Percentiles rank a stretch among this genome's conserved stretches.
Evolutionary conservation across 139 green algal species (phyloP).

Genomic region (Marvania coccoides): DNA sequence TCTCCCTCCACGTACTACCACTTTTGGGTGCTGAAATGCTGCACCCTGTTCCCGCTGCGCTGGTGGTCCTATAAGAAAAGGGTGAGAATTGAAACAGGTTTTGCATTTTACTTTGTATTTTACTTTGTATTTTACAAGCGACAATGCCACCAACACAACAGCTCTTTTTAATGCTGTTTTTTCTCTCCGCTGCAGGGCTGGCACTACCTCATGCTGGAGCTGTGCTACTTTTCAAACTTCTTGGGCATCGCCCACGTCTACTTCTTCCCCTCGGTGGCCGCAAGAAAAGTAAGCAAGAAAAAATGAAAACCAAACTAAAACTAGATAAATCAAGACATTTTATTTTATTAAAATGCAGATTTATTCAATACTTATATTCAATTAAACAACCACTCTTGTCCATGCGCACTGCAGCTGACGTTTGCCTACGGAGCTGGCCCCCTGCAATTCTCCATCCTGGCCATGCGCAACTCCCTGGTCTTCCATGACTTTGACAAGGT

Average conservation of each 20-base stretch:
- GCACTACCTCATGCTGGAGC: constrained; percentile 50
- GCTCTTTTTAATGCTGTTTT: too few relatives aligned
- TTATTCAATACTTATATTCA: background rate
- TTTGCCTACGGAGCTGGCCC: constrained; percentile 65
- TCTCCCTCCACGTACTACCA: constrained; percentile 59
- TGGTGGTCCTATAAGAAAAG: constrained; percentile 45
- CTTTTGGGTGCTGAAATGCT: constrained; percentile 50
- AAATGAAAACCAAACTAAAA: too few relatives aligned
- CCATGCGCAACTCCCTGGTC: constrained; percentile 71
- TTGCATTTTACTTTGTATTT: too few relatives aligned
- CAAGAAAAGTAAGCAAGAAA: constrained; percentile 55
- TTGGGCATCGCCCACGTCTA: constrained; percentile 61
- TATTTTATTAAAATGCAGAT: background rate
- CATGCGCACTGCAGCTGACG: constrained; percentile 35
- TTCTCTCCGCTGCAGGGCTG: too few relatives aligned
- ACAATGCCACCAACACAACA: too few relatives aligned
- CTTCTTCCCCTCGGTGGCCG: constrained; percentile 32
- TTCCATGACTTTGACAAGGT: constrained; percentile 76
- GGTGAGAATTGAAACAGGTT: too few relatives aligned
- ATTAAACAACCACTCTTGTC: background rate
- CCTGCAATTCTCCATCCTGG: constrained; percentile 55
- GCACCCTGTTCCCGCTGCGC: constrained; percentile 48
- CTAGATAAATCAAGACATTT: too few relatives aligned
- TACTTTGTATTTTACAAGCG: too few relatives aligned
- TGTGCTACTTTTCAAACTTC: constrained; percentile 68